phyloP scores from a whole-genome alignment of 306 rosid genomes.

The barrel medic (Medicago truncatula) region MtrunA17r5.0-ANR NC_053048.1:46746001-46746500 shows the following conservation, averaged over 20 bases:
- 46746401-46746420: constrained; percentile 18
- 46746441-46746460: constrained; percentile 22
- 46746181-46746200: constrained; percentile 64
- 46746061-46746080: constrained; percentile 14
- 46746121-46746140: constrained; percentile 31
- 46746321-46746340: constrained; percentile 91
- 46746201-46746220: constrained; percentile 97
- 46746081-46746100: not conserved
- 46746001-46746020: constrained; percentile 82
- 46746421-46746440: constrained; percentile 6
- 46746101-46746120: constrained; percentile 2
- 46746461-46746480: constrained; percentile 19
- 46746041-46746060: constrained; percentile 26
- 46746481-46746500: constrained; percentile 9
- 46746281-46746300: constrained; percentile 57
- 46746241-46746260: constrained; percentile 75
- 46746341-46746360: constrained; percentile 83
- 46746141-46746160: constrained; percentile 11
- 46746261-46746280: constrained; percentile 64
- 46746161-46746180: constrained; percentile 21
- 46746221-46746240: constrained; percentile 92
- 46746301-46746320: constrained; percentile 81
- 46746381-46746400: constrained; percentile 17
- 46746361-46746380: constrained; percentile 70
- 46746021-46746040: constrained; percentile 59